Evolutionary conservation across 352 stramenopile genomes (phyloP), one percentile per base, ranked within the genome.

Genomic region (Globisporangium spiculum): DNA sequence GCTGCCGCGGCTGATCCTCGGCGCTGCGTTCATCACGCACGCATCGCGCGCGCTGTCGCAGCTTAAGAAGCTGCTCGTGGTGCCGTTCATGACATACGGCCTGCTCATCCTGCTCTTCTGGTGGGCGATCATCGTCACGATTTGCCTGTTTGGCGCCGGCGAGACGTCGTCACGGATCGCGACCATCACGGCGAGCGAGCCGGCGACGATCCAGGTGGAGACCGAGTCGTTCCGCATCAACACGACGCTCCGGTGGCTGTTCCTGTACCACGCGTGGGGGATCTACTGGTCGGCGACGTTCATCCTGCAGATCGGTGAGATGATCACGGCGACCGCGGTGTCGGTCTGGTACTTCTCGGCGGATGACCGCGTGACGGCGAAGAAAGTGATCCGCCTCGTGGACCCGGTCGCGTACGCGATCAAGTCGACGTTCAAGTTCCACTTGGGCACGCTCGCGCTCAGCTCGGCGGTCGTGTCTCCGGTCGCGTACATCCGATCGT

Each of bases 271-370:
- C 54, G 66, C 78, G 0, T 93, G 82, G 81, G 87, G 87, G 12
- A 89, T 92, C 65, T 94, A 94, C 76, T 94, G 87, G 87, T 84
- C 80, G 32, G 75, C 81, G 34, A 84, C 75, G 34, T 90, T 90
- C 56, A 68, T 94, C 20, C 67, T 94, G 5, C 74, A 80, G 10
- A 81, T 91, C 56, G 77, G 74, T 30, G 87, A 94, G 52, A 93
- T 93, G 82, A 80, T 91, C 71, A 91, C 83, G 1, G 83, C 87
- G 3, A 92, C 81, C 2, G 80, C 85, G 0, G 78, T 92, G 12
- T 88, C 84, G 26, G 65, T 89, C 27, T 94, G 87, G 87, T 94
- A 94, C 72, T 94, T 94, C 58, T 76, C 84, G 14, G 74, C 78
- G 0, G 79, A 89, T 50, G 86, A 92, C 66, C 71, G 76, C 18